Evolutionary conservation across 129 eudicot species (phyloP).

Genomic region (Artemisia argyi): DNA sequence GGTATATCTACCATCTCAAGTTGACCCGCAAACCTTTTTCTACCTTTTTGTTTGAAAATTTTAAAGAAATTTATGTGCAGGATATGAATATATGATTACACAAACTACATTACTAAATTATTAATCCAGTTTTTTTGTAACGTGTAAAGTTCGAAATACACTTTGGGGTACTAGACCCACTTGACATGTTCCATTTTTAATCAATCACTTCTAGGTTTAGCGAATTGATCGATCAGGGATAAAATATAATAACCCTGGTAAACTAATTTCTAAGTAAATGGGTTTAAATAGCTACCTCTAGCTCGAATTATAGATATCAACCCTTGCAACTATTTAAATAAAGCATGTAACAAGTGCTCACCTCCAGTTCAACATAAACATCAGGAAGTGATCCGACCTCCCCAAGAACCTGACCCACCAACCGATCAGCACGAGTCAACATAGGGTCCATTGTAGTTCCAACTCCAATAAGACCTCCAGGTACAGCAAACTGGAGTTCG

Average conservation of each 20-base stretch:
- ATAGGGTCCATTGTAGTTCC: slow-evolving; percentile 99
- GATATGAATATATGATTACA: too few species aligned
- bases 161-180: neutral
- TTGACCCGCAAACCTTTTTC: neutral
- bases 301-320: neutral
- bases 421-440: slow-evolving; percentile 95
- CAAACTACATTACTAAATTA: too few species aligned
- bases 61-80: too few species aligned
- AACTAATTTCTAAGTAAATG: neutral
- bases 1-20: too few species aligned
- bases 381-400: slow-evolving; percentile 99
- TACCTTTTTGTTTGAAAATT: too few species aligned
- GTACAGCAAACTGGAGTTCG: slow-evolving; percentile 94
- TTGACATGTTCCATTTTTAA: neutral
- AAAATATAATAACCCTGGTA: neutral
- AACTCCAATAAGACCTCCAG: slow-evolving; percentile 98
- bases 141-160: neutral
- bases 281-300: neutral
- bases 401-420: slow-evolving; percentile 98
- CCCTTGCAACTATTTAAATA: neutral
- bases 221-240: neutral
- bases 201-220: neutral
- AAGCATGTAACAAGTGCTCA: slow-evolving; percentile 18
- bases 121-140: too few species aligned
- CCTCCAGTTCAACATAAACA: slow-evolving; percentile 95